Base-by-base conservation (phyloP, 805 yeast genomes). In the Yarrowia bubula region DNA sequence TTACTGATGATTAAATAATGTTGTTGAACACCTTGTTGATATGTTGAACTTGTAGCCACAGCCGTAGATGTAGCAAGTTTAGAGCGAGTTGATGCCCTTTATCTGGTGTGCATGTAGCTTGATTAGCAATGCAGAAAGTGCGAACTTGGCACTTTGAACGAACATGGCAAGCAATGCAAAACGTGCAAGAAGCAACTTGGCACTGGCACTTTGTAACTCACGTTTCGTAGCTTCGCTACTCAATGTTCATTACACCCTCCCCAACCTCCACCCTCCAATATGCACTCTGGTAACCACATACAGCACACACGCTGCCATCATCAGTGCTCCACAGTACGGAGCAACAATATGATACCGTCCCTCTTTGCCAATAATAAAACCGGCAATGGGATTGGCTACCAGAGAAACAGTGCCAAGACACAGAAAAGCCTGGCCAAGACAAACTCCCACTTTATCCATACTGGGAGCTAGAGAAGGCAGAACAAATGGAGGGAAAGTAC, bases 391-490 rank as follows among this genome's bases (percentile, higher is more conserved):
- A 31, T 71, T 61, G 2, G 76, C 76, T 6, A 67, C 67, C 8
- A 74, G 65, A 15, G 70, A 55, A 3, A 82, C 84, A 69, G 82
- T 78, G 0, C 92, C 82, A 38, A 87, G 86, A 8, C 79, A 68
- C n/a, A 81, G 78, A 38, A 89, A 77, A 1, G 90, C 82, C 44
- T 84, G 65, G 2, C 90, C 90, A 89, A 90, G 86, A 22, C 76
- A 67, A 1, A 73, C 68, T 4, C 77, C 75, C 1, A 72, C 58
- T 58, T 82, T 81, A 64, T 79, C 75, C 1, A 85, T 83, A 15
- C 81, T 81, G 6, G 66, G 57, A n/a, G 66, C 46, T 13, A 65
- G 32, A 11, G 53, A 32, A 15, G 66, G 66, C 14, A 65, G 44
- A 8, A 65, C 61, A 44, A 65, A 65, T 6, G 66, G 66, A 60